These are phyloP conservation scores for Botryosphaeria dothidea DNA, from an alignment of 2,329 filamentous ascomycete species.

Conservation along the genomic window DNA sequence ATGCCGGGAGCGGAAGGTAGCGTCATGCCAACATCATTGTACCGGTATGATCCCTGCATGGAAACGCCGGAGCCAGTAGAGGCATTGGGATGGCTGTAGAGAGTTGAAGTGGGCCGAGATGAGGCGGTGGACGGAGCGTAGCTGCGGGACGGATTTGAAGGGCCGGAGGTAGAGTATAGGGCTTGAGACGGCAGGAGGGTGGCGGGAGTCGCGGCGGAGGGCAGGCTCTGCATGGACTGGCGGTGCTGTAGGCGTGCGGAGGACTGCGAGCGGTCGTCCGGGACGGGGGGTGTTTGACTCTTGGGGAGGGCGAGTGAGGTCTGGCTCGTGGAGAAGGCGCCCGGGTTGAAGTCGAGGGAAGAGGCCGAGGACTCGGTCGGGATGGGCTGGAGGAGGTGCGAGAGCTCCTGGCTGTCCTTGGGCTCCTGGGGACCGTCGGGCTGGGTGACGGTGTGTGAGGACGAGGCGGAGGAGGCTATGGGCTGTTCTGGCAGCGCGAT, in stretches of 20 bases:
- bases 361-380: slow-evolving; percentile 26
- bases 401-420: slow-evolving; percentile 27
- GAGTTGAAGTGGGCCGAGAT: slow-evolving; percentile 44
- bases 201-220: slow-evolving; percentile 43
- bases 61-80: slow-evolving; percentile 46
- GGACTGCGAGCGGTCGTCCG: slow-evolving; percentile 28
- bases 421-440: slow-evolving; percentile 28
- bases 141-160: slow-evolving; percentile 29
- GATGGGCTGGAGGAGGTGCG: slow-evolving; percentile 35
- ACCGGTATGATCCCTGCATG: slow-evolving; percentile 44
- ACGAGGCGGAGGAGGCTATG: slow-evolving; percentile 34
- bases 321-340: slow-evolving; percentile 35
- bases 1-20: slow-evolving; percentile 51
- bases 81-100: slow-evolving; percentile 52
- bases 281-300: slow-evolving; percentile 29
- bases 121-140: slow-evolving; percentile 28
- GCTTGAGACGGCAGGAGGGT: slow-evolving; percentile 30
- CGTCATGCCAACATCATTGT: slow-evolving; percentile 45
- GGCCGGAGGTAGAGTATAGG: slow-evolving; percentile 28
- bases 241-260: slow-evolving; percentile 40
- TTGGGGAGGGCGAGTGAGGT: slow-evolving; percentile 24
- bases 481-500: slow-evolving; percentile 23
- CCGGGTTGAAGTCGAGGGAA: slow-evolving; percentile 44
- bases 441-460: slow-evolving; percentile 42
- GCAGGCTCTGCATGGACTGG: slow-evolving; percentile 44